Evolutionary conservation across 805 yeast species (phyloP), one percentile per base, ranked within the genome.

Genomic region (Candida oleophila): DNA sequence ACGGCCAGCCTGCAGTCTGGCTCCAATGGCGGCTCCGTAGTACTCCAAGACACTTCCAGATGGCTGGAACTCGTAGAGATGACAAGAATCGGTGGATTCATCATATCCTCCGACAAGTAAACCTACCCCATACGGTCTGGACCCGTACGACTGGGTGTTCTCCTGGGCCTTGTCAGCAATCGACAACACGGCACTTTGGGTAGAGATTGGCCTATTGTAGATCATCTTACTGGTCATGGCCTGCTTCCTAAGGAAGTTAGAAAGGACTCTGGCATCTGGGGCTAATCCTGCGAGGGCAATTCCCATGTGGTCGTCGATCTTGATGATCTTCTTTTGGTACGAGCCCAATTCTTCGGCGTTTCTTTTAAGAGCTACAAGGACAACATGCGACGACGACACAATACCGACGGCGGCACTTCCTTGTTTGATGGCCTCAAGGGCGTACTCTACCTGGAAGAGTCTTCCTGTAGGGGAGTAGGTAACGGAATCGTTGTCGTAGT

Each of bases 71-170:
- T 94, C 99, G 66, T 82, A 84, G 52, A 94, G 71, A 67, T 94
- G 99, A 19, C 39, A 36, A 12, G 39, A 36, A 7, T 98, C 87
- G 12, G 99, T 99, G 25, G 89, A 80, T 62, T 88, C 96, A 64
- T 94, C 99, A 65, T 81, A 79, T 16, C 99, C 99, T 14, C 88
- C 84, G 41, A 94, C 80, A 49, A 94, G 73, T 53, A 94, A 75
- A 2, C 99, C 99, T 19, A 94, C 99, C 54, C 99, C 99, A 62
- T 94, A 94, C 8, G 99, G 99, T 68, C 99, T 84, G 9, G 92
- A 86, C 5, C 98, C 98, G 60, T 94, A 90, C 49, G 88, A 83
- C 71, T 94, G 98, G 36, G 99, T 94, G 70, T 94, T 92, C 55
- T 82, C 84, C 69, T 94, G 99, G 0, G 99, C 99, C 73, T 94